Evolutionary conservation across 2,329 filamentous ascomycete genomes (phyloP).

Genomic region (Coniochaeta pulveracea): DNA sequence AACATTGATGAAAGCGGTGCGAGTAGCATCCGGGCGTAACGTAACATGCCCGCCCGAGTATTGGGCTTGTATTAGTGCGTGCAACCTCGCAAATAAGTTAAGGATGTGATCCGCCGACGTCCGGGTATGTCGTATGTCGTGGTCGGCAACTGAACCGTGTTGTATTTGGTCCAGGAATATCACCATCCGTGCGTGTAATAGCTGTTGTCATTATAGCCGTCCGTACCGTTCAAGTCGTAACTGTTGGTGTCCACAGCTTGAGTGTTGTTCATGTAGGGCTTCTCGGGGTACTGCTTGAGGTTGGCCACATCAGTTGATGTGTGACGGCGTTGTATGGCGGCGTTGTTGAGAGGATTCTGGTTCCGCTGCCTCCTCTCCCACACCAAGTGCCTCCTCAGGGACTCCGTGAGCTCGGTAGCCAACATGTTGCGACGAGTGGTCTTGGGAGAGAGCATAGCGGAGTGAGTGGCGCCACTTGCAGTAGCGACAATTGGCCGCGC

Average conservation of each 20-base stretch:
- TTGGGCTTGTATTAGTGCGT: too few species aligned
- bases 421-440: constrained; percentile 95
- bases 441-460: constrained; percentile 74
- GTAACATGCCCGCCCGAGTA: too few species aligned
- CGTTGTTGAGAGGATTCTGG: constrained; percentile 74
- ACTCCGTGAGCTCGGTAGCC: constrained; percentile 86
- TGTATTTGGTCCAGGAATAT: too few species aligned
- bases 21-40: too few species aligned
- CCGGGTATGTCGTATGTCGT: background rate
- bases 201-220: constrained; percentile 1
- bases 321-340: constrained; percentile 79
- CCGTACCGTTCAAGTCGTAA: too few species aligned
- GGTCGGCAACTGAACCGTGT: too few species aligned
- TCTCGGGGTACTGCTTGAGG: constrained; percentile 69
- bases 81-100: too few species aligned
- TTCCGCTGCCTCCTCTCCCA: constrained; percentile 96
- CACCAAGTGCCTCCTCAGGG: constrained; percentile 78
- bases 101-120: too few species aligned
- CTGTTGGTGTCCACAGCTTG: constrained; percentile 44
- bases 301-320: constrained; percentile 87
- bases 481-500: constrained; percentile 72
- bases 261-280: constrained; percentile 45
- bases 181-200: constrained; percentile 3
- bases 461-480: constrained; percentile 51
- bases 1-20: too few species aligned